Base-by-base conservation (phyloP, 768 basidiomycete genomes). In the Chlorophyllum brunneum region DNA sequence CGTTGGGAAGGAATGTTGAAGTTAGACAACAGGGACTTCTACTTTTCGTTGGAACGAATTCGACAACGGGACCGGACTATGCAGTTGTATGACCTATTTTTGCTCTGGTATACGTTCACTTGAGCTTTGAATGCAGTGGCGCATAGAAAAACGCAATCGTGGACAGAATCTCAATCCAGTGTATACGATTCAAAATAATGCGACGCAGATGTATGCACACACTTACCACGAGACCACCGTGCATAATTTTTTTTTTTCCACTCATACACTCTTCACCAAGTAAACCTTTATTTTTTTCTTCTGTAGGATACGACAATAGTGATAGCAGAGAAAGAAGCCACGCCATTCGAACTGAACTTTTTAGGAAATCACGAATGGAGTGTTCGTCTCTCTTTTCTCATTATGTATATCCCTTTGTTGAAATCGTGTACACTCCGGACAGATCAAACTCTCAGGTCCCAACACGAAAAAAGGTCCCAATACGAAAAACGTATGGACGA, bases 101-200 rank as follows among this genome's bases (percentile, higher is more conserved):
- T 41, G 8, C 26, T 39, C 20, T n/a, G n/a, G n/a, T n/a, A n/a
- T 36, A 15, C 31, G 7, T 34, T 31, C 11, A n/a, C 4, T 47
- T n/a, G n/a, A n/a, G n/a, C n/a, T 22, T 37, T 27, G 22, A 31
- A 3, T 45, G 5, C 27, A 50, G 48, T 50, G 48, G 48, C 13
- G 15, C 16, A 22, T 50, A 6, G 48, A 50, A 8, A 50, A 40
- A 50, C 38, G 36, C 16, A 7, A 1, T 16, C 3, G 13, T 3
- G 48, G 30, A 8, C 29, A 6, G n/a, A 3, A 22, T 10, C 3
- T 27, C 11, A 24, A 20, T 7, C 23, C 23, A 2, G 11, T 27
- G 9, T 50, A 50, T 11, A 40, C 37, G 29, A 23, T 50, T 5
- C 31, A 50, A 11, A 39, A 50, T 31, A 50, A 40, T 9, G 49